These are phyloP conservation scores for Trebouxia sp. DNA, from an alignment of 139 green algal genomes.

Conservation along the genomic window DNA sequence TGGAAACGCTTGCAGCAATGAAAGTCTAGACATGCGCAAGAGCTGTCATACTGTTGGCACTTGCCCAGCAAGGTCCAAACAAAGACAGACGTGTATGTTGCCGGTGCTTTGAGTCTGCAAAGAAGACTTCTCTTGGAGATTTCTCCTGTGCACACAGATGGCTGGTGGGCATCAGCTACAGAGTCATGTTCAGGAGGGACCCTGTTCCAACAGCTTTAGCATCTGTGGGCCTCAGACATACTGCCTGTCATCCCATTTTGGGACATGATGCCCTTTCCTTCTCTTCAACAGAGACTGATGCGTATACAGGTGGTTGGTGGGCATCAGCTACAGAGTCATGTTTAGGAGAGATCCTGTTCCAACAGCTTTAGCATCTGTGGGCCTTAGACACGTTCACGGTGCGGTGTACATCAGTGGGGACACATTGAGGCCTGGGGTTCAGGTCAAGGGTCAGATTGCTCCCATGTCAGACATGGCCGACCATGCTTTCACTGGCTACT, in stretches of 20 bases:
- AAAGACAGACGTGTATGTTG: too few relatives aligned
- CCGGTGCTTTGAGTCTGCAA: too few relatives aligned
- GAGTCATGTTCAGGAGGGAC: conserved; percentile 4
- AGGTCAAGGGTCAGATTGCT: neutral
- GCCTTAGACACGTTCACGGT: conserved; percentile 3
- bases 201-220: neutral
- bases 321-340: conserved; percentile 24
- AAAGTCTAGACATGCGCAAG: too few relatives aligned
- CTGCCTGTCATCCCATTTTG: too few relatives aligned
- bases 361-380: neutral
- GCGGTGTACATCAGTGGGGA: neutral
- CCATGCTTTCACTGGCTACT: neutral
- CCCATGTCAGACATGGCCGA: neutral
- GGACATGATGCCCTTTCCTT: neutral
- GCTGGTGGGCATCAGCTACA: conserved; percentile 27
- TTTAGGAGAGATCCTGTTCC: neutral
- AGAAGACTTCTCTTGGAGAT: too few relatives aligned
- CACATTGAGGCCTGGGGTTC: neutral
- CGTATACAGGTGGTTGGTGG: conserved; percentile 19
- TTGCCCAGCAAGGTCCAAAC: too few relatives aligned
- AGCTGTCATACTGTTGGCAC: too few relatives aligned
- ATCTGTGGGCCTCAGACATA: neutral
- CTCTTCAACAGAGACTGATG: neutral
- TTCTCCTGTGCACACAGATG: neutral
- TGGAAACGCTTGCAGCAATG: too few relatives aligned